A percentile compares a stretch with the other conserved stretches of the same genome.
phyloP scores from a whole-genome alignment of 2,329 filamentous ascomycete species.

The Talaromyces sp. region DNA sequence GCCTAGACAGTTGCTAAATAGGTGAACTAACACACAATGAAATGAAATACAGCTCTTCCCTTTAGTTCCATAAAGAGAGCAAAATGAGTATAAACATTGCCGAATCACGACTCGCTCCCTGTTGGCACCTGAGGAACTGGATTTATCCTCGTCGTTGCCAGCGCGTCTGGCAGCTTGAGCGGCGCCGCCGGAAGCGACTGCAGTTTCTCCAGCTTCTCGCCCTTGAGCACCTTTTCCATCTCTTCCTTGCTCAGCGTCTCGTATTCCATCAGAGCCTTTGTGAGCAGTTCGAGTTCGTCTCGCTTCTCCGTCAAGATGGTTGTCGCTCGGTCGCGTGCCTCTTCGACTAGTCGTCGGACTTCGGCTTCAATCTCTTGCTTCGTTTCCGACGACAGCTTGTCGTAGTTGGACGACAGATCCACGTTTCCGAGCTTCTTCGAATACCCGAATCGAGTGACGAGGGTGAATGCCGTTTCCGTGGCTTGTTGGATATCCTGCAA shows the following conservation, averaged over 20 bases:
- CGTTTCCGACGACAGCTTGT: constrained; percentile 76
- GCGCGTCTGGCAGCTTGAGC: constrained; percentile 61
- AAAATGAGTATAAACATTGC: not conserved
- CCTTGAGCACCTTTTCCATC: constrained; percentile 81
- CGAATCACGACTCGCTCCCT: constrained; percentile 15
- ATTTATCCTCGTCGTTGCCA: constrained; percentile 26
- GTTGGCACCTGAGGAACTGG: constrained; percentile 18
- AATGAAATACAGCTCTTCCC: not conserved
- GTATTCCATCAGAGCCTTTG: constrained; percentile 85
- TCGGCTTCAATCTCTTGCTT: constrained; percentile 82
- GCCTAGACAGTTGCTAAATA: not conserved
- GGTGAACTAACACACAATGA: not conserved
- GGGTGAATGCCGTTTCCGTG: constrained; percentile 74
- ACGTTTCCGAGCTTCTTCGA: constrained; percentile 82
- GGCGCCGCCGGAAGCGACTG: constrained; percentile 47
- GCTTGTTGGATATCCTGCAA: constrained; percentile 72
- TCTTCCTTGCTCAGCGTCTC: constrained; percentile 86
- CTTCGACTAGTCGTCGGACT: constrained; percentile 77
- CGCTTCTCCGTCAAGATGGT: constrained; percentile 68
- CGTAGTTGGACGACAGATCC: constrained; percentile 76
- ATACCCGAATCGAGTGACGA: constrained; percentile 89
- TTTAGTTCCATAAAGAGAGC: not conserved
- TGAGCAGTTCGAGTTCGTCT: constrained; percentile 79
- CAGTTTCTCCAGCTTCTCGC: constrained; percentile 72
- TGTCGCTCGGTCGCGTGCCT: constrained; percentile 68